Conservation (phyloP, 257 asterid species). For the Gardenia jasminoides region DNA sequence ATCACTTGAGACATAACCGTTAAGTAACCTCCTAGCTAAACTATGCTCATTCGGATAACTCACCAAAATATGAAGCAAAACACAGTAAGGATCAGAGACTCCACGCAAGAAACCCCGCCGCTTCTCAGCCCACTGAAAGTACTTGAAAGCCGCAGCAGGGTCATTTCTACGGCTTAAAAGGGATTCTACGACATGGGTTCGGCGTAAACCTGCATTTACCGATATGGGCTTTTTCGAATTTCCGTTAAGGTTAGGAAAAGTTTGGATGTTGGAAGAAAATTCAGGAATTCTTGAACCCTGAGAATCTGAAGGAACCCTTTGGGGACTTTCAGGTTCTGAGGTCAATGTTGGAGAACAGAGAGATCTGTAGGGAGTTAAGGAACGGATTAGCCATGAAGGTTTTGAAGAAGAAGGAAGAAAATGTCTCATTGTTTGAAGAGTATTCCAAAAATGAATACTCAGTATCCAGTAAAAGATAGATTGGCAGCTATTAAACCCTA, state of each 20-base stretch:
- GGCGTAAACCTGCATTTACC: conserved; percentile 18
- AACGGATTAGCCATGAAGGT: conserved; percentile 13
- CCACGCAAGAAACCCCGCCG: conserved; percentile 43
- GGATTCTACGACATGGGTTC: conserved; percentile 33
- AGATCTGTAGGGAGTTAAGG: not conserved
- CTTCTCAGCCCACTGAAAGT: conserved; percentile 42
- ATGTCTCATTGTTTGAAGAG: conserved; percentile 13
- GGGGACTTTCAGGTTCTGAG: not conserved
- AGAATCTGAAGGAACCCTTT: not conserved
- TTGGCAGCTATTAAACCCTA: not conserved
- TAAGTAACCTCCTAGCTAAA: conserved; percentile 40
- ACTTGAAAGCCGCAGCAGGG: conserved; percentile 56
- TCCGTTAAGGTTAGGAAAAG: conserved; percentile 1
- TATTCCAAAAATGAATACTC: not conserved
- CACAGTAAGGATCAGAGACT: conserved; percentile 51
- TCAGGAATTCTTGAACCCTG: conserved; percentile 2
- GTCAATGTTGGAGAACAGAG: not conserved
- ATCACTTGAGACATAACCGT: conserved; percentile 36
- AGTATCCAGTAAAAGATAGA: not conserved
- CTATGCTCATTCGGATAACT: conserved; percentile 38
- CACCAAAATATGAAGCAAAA: conserved; percentile 69
- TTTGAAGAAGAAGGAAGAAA: conserved; percentile 9
- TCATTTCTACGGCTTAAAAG: conserved; percentile 49
- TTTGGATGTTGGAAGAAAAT: conserved; percentile 21
- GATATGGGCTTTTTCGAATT: conserved; percentile 19